Conservation (phyloP, 768 basidiomycete species). For the Glaciozyma martinii region DNA sequence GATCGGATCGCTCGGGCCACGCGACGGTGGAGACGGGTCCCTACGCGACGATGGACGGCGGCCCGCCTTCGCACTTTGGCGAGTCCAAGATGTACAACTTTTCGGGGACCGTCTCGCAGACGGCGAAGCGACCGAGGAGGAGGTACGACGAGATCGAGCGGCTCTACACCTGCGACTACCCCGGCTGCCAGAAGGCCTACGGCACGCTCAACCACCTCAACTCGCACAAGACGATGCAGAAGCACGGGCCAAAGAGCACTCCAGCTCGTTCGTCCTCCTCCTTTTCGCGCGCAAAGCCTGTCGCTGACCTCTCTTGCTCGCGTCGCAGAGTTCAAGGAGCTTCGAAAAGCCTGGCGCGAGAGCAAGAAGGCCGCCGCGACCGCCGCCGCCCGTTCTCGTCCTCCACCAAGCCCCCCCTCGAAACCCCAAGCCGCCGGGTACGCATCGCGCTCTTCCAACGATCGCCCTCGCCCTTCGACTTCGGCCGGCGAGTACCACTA, state of each 20-base stretch:
- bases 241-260: conserved; percentile 80
- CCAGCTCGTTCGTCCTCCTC: conserved; percentile 62
- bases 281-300: neutral
- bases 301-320: neutral
- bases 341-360: conserved; percentile 92
- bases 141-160: conserved; percentile 82
- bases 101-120: conserved; percentile 9
- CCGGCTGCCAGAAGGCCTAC: conserved; percentile 36
- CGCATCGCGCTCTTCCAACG: neutral
- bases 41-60: neutral
- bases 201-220: conserved; percentile 71
- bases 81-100: conserved; percentile 25
- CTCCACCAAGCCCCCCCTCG: neutral
- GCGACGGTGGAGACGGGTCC: neutral
- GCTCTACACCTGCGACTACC: conserved; percentile 73
- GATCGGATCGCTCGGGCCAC: conserved; percentile 1
- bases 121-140: conserved; percentile 42
- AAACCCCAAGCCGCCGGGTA: neutral
- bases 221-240: conserved; percentile 97
- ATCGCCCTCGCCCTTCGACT: conserved; percentile 24
- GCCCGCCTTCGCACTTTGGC: neutral
- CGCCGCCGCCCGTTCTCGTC: conserved; percentile 23
- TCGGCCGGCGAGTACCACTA: conserved; percentile 28
- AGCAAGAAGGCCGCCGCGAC: conserved; percentile 55
- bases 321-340: conserved; percentile 84